Evolutionary conservation across 2,329 filamentous ascomycete genomes (phyloP).

Genomic region (Microcera coccophila): DNA sequence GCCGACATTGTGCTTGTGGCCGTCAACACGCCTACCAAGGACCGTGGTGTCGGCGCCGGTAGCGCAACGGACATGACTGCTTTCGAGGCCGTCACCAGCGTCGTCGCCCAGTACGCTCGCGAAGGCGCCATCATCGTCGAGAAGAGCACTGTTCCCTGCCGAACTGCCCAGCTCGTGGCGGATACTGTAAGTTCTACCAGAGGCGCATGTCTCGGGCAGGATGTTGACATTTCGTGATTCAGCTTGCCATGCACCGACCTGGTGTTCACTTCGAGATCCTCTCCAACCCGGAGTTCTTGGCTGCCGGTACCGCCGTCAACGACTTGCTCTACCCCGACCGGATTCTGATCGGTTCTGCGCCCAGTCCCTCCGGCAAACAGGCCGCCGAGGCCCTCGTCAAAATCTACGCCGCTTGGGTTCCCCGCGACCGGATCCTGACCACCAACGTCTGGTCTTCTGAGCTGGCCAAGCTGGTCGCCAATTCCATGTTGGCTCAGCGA

Average conservation of each 20-base stretch:
- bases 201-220: not conserved
- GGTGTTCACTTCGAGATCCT: constrained; percentile 68
- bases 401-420: constrained; percentile 70
- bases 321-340: constrained; percentile 69
- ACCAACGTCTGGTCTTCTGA: constrained; percentile 76
- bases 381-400: constrained; percentile 62
- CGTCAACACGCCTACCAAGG: constrained; percentile 78
- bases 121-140: constrained; percentile 72
- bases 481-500: constrained; percentile 75
- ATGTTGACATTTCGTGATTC: constrained; percentile 13
- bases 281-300: constrained; percentile 78
- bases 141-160: constrained; percentile 76
- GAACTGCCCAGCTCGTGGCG: constrained; percentile 66
- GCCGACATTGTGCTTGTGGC: constrained; percentile 72
- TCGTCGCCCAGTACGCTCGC: constrained; percentile 63
- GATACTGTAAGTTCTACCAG: constrained; percentile 53
- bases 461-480: constrained; percentile 73
- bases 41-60: constrained; percentile 63
- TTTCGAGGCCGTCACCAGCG: constrained; percentile 65
- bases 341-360: constrained; percentile 68
- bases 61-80: constrained; percentile 69
- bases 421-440: constrained; percentile 61
- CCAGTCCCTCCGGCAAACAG: constrained; percentile 54
- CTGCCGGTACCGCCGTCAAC: constrained; percentile 70
- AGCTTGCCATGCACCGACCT: constrained; percentile 58